Percentiles rank a stretch among this genome's conserved stretches.
These are phyloP conservation scores for Ophiostoma himal-ulmi DNA, from an alignment of 2,329 filamentous ascomycete species.

Conservation along the genomic window DNA sequence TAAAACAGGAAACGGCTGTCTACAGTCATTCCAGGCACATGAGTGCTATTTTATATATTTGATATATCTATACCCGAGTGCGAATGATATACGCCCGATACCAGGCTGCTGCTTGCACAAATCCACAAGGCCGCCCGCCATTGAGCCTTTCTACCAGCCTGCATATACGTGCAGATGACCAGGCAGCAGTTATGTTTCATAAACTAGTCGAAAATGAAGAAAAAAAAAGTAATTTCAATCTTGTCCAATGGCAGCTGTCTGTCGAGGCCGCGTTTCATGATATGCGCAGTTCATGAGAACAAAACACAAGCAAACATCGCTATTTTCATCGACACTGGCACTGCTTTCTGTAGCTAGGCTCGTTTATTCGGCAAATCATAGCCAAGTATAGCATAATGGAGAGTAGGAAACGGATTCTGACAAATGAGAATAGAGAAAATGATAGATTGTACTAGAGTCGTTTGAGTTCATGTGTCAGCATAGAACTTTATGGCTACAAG, in stretches of 20 bases:
- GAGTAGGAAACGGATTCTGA: neutral
- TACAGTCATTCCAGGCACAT: neutral
- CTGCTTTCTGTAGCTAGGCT: neutral
- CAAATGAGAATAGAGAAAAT: neutral
- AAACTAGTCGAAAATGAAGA: neutral
- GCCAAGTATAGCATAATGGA: neutral
- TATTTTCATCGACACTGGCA: neutral
- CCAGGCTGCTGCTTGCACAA: neutral
- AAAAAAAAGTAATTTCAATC: neutral
- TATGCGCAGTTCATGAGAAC: neutral
- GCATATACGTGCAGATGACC: neutral
- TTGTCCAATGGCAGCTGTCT: neutral
- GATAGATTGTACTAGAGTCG: no score
- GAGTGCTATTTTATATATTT: neutral
- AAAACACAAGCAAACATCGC: neutral
- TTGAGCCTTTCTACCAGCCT: neutral
- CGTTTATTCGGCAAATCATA: neutral
- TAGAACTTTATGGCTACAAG: no score
- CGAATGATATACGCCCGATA: neutral
- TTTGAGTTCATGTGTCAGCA: neutral
- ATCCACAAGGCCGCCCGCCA: neutral
- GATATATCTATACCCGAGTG: neutral
- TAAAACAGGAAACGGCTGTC: conserved; percentile 8
- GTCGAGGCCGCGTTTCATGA: neutral
- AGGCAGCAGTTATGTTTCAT: neutral